A percentile compares a stretch with the other conserved stretches of the same genome.
These are phyloP conservation scores for Zychaea mexicana DNA, from an alignment of 371 early-diverging fungal genomes.

Conservation along the genomic window DNA sequence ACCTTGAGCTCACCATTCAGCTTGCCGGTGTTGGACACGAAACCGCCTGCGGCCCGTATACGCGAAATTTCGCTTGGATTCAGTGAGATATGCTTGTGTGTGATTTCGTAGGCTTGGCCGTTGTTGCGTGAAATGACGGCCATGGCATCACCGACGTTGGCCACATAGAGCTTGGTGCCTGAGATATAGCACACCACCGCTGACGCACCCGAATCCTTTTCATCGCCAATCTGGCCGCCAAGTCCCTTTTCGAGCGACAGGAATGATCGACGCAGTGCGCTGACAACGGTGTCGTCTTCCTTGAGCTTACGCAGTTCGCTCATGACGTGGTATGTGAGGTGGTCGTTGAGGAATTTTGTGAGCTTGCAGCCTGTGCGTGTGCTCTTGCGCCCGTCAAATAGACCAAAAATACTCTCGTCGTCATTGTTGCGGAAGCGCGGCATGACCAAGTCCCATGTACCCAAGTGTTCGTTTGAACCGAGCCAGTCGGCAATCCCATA, in stretches of 20 bases:
- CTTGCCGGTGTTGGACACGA: constrained; percentile 72
- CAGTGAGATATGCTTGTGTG: constrained; percentile 76
- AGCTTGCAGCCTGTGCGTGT: constrained; percentile 58
- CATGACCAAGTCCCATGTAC: constrained; percentile 82
- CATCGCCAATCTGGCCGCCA: constrained; percentile 52
- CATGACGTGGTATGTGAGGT: constrained; percentile 66
- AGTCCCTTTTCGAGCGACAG: constrained; percentile 78
- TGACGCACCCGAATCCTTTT: constrained; percentile 69
- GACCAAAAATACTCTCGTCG: constrained; percentile 86
- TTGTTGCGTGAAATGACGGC: constrained; percentile 83
- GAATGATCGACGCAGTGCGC: constrained; percentile 75
- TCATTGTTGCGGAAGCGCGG: constrained; percentile 81
- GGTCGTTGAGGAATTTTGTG: constrained; percentile 74
- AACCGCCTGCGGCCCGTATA: constrained; percentile 83
- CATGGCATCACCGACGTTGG: constrained; percentile 90
- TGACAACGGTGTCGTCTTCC: constrained; percentile 55
- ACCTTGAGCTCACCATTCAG: constrained; percentile 81
- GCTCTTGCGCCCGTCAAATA: constrained; percentile 81
- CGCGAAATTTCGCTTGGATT: constrained; percentile 76
- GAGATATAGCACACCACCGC: constrained; percentile 79
- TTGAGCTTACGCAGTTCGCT: constrained; percentile 71
- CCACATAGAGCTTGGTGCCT: constrained; percentile 82
- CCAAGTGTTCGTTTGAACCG: constrained; percentile 64
- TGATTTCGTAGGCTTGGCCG: constrained; percentile 72
- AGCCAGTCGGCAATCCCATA: constrained; percentile 90